These are phyloP conservation scores for Coniosporium apollinis DNA, from an alignment of 495 filamentous ascomycete genomes.

Conservation along the genomic window DNA sequence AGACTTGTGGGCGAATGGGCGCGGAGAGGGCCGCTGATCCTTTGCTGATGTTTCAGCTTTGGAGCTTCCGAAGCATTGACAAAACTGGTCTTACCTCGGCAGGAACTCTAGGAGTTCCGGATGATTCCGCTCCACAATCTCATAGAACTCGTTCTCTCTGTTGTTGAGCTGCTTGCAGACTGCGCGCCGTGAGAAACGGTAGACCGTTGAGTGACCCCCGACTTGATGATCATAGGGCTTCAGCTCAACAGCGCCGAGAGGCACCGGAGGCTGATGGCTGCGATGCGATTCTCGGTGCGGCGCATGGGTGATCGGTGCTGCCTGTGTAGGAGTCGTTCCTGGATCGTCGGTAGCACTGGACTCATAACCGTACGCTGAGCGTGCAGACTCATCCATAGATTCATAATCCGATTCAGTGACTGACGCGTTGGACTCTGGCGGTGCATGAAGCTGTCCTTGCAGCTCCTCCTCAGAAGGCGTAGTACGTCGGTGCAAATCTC, in stretches of 20 bases:
- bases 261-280: conserved; percentile 26
- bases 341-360: conserved; percentile 39
- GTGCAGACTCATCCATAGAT: conserved; percentile 36
- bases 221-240: conserved; percentile 97
- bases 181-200: conserved; percentile 83
- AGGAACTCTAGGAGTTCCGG: conserved; percentile 79
- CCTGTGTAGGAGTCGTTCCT: conserved; percentile 44
- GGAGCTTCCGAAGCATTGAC: conserved; percentile 10
- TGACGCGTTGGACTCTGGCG: conserved; percentile 8
- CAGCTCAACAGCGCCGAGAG: conserved; percentile 80
- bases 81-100: conserved; percentile 53
- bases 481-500: conserved; percentile 26
- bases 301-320: conserved; percentile 23
- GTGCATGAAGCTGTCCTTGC: conserved; percentile 4
- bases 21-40: conserved; percentile 5
- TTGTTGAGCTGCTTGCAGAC: conserved; percentile 98
- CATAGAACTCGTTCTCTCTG: conserved; percentile 95
- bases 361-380: conserved; percentile 31
- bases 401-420: conserved; percentile 44
- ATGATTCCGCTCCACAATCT: conserved; percentile 79
- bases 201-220: conserved; percentile 88
- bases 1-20: conserved; percentile 3
- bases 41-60: conserved; percentile 25
- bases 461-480: conserved; percentile 6
- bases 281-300: conserved; percentile 5